A percentile compares a stretch with the other conserved stretches of the same genome.
phyloP scores from a whole-genome alignment of 371 early-diverging fungal species.

The Massospora cicadina region DNA sequence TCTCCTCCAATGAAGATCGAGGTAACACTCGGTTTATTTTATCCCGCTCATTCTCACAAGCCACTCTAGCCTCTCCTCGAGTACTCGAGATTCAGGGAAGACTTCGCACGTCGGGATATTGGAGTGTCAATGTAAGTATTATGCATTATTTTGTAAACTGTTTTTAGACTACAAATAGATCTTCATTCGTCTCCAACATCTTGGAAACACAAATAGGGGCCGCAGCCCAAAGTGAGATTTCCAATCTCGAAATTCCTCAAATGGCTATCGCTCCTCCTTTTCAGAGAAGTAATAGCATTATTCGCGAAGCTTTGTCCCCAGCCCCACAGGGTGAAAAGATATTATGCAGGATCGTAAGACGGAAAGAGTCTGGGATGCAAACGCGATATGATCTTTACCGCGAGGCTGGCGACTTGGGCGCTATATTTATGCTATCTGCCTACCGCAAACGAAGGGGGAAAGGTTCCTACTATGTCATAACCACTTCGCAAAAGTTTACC shows the following conservation, averaged over 20 bases:
- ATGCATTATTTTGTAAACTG: neutral
- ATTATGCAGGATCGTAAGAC: slow-evolving; percentile 54
- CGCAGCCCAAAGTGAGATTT: neutral
- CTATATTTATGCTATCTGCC: slow-evolving; percentile 40
- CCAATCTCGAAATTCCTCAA: neutral
- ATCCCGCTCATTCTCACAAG: neutral
- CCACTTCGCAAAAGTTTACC: slow-evolving; percentile 16
- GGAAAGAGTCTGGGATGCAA: slow-evolving; percentile 34
- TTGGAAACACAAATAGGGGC: neutral
- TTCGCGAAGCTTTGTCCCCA: slow-evolving; percentile 17
- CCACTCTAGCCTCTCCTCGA: neutral
- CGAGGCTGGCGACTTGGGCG: slow-evolving; percentile 26
- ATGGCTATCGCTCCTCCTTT: neutral
- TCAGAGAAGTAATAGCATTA: neutral
- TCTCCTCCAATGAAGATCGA: neutral
- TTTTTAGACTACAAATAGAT: neutral
- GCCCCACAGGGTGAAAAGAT: slow-evolving; percentile 51
- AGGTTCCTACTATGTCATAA: slow-evolving; percentile 54
- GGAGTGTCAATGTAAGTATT: neutral
- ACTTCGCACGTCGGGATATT: neutral
- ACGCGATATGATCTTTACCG: slow-evolving; percentile 41
- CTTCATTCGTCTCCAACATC: neutral
- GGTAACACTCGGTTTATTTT: neutral
- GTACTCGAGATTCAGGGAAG: neutral
- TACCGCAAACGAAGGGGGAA: slow-evolving; percentile 48